Conservation (phyloP, 169 alveolate genomes). For the Babesia bigemina region DNA sequence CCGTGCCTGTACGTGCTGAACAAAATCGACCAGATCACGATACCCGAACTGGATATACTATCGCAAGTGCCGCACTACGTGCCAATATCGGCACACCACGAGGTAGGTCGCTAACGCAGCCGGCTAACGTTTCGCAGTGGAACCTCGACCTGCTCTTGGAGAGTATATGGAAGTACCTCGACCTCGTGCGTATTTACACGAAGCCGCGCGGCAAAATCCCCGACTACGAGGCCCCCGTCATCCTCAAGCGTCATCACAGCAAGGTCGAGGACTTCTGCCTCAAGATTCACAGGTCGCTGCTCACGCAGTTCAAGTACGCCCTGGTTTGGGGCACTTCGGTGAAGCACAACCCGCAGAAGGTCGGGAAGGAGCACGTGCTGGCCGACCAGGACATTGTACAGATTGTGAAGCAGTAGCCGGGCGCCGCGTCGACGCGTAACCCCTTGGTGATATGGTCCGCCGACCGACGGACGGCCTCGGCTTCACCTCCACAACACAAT, state of each 20-base stretch:
- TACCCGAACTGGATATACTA: slow-evolving; percentile 89
- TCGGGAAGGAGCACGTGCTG: slow-evolving; percentile 93
- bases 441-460: no score
- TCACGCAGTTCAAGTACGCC: slow-evolving; percentile 91
- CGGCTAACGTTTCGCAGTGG: slow-evolving; percentile 77
- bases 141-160: slow-evolving; percentile 95
- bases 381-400: slow-evolving; percentile 89
- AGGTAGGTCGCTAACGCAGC: slow-evolving; percentile 31
- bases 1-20: slow-evolving; percentile 93
- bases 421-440: neutral
- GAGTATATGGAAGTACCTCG: slow-evolving; percentile 96
- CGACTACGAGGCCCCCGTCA: slow-evolving; percentile 95
- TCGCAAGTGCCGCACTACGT: slow-evolving; percentile 95
- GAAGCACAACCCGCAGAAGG: slow-evolving; percentile 94
- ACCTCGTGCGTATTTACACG: slow-evolving; percentile 96
- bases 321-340: slow-evolving; percentile 98
- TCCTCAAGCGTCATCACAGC: slow-evolving; percentile 83
- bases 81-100: slow-evolving; percentile 89
- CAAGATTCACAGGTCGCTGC: slow-evolving; percentile 82
- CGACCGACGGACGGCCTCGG: no score
- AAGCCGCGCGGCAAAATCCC: slow-evolving; percentile 97
- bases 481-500: no score
- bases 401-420: slow-evolving; percentile 79
- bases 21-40: slow-evolving; percentile 90
- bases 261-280: slow-evolving; percentile 83